phyloP scores from a whole-genome alignment of 305 asterid species.

The Plantago lanceolata region DNA sequence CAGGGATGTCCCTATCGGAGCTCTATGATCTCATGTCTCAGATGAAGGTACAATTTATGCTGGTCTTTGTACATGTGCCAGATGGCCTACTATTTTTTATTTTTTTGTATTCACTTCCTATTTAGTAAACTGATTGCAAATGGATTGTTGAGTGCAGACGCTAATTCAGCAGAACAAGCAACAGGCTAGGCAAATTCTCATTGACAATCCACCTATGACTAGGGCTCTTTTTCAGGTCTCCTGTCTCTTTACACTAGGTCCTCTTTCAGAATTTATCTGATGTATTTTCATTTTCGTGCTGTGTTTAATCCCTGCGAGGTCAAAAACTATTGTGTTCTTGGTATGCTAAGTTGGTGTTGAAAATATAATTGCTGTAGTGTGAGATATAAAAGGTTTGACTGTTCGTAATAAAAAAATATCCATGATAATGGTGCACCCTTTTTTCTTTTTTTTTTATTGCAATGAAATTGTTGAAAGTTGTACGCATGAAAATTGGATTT shows the following conservation, averaged over 20 bases:
- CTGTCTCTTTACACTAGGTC: constrained; percentile 19
- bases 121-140: constrained; percentile 1
- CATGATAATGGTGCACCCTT: too few relatives aligned
- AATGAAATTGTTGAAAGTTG: too few relatives aligned
- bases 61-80: background rate
- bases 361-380: too few relatives aligned
- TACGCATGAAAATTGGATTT: too few relatives aligned
- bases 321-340: too few relatives aligned
- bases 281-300: too few relatives aligned
- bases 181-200: constrained; percentile 84
- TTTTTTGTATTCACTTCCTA: background rate
- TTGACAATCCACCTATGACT: constrained; percentile 78
- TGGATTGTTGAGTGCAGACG: constrained; percentile 41
- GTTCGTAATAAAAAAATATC: too few relatives aligned
- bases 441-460: too few relatives aligned
- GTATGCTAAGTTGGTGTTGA: too few relatives aligned
- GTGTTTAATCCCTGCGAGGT: too few relatives aligned
- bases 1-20: constrained; percentile 85
- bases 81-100: background rate
- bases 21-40: constrained; percentile 86
- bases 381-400: too few relatives aligned
- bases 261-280: background rate
- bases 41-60: constrained; percentile 58
- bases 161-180: constrained; percentile 82
- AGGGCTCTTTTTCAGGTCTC: constrained; percentile 86